Evolutionary conservation across 306 rosid species (phyloP).

Genomic region (Acacia acuminata): DNA sequence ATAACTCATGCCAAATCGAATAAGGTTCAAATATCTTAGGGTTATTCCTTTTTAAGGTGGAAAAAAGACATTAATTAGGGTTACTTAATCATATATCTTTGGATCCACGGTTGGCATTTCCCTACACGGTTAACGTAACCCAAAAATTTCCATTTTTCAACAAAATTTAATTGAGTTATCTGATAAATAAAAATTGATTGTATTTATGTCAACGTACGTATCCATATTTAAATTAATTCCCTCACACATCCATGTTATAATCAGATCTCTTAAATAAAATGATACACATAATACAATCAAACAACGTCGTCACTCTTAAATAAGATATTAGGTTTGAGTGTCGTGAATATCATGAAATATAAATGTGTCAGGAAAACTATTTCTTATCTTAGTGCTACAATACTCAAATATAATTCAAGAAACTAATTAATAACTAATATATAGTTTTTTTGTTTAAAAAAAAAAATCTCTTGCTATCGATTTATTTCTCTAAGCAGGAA

Average conservation of each 20-base stretch:
- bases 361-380: no score
- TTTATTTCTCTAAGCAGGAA: background rate
- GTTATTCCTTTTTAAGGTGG: background rate
- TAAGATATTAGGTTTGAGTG: background rate
- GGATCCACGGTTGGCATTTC: no score
- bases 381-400: no score
- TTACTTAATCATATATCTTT: background rate
- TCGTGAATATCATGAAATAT: background rate
- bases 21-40: background rate
- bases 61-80: background rate
- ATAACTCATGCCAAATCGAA: background rate
- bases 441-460: no score
- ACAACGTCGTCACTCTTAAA: background rate
- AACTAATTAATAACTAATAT: background rate
- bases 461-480: background rate
- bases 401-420: background rate
- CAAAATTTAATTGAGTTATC: background rate
- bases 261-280: background rate
- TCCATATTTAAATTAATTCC: background rate
- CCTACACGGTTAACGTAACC: background rate
- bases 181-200: background rate
- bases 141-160: background rate
- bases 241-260: background rate
- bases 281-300: background rate
- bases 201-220: background rate